Evolutionary conservation across 1,139 yeast species (phyloP), one percentile per base, ranked within the genome.

Genomic region (Protomyces inundatus): DNA sequence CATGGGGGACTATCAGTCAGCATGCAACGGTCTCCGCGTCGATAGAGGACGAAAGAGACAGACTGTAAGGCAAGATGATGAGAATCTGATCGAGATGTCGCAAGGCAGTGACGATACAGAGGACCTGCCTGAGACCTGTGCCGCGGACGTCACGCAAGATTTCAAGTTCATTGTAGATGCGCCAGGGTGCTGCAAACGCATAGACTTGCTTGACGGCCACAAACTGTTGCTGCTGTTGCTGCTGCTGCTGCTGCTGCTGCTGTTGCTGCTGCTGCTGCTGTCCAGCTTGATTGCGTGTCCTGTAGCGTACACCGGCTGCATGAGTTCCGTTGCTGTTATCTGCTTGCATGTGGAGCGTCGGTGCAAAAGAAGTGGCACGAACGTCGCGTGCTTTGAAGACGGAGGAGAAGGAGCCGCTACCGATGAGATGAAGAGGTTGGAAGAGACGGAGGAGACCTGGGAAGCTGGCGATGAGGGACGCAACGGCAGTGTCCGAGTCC

Each of bases 331-430:
- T 23, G 23, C 23, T 23, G 23, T 23, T 23, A 23, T 23, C 23
- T 83, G 12, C 98, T 97, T 39, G 12, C n/a, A 4, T 30, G 9
- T 14, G 6, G 7, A 6, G 16, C 12, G 32, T 4, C 9, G n/a
- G 12, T 10, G 16, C 36, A 33, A 35, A 57, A 23, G 36, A 16
- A 30, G 39, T 50, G 39, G 39, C 53, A 23, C 46, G 46, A n/a
- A 52, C 16, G 50, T 64, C 66, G 14, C 59, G 16, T 2, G 67
- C 67, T 36, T 63, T 63, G 16, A 63, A 65, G 12, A 65, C 67
- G 7, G 65, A 48, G 16, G 65, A 61, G 52, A 65, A 65, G 4
- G 64, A 54, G 1, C 67, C 67, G 9, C 64, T 58, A 10, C 67
- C 67, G 33, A 65, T 60, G 23, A 65, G 53, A 10, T 52, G 39